A percentile compares a stretch with the other conserved stretches of the same genome.
phyloP scores from a whole-genome alignment of 2,329 filamentous ascomycete species.

The Epichloe elymi region DNA sequence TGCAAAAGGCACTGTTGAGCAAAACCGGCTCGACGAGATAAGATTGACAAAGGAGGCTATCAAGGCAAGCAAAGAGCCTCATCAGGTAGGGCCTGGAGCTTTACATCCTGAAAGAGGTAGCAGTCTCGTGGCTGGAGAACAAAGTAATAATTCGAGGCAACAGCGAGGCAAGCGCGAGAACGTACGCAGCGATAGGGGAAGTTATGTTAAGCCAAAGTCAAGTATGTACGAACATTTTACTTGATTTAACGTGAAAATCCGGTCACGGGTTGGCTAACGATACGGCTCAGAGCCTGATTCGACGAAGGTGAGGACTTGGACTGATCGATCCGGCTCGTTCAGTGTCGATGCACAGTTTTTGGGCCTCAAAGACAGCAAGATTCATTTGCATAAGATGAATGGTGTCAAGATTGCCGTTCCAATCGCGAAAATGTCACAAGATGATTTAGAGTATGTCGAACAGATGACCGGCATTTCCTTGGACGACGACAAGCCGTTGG shows the following conservation, averaged over 20 bases:
- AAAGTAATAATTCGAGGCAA: conserved; percentile 53
- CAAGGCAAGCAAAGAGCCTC: conserved; percentile 43
- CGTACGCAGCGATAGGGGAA: conserved; percentile 42
- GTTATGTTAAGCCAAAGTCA: conserved; percentile 47
- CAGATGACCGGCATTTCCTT: conserved; percentile 73
- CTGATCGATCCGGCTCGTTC: conserved; percentile 87
- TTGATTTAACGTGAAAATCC: background rate
- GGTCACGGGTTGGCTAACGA: background rate
- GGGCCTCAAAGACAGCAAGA: conserved; percentile 86
- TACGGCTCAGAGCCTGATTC: conserved; percentile 60
- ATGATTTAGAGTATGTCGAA: conserved; percentile 93
- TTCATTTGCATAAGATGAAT: conserved; percentile 95
- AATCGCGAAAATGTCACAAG: conserved; percentile 85
- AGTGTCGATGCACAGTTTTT: conserved; percentile 96
- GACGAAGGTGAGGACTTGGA: conserved; percentile 80
- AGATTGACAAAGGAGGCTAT: conserved; percentile 70
- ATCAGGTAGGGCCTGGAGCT: conserved; percentile 63
- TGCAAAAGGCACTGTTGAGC: conserved; percentile 55
- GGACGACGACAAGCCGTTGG: conserved; percentile 87
- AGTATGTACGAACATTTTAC: conserved; percentile 40
- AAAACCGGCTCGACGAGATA: conserved; percentile 68
- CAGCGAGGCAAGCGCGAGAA: conserved; percentile 62
- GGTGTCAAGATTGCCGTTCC: conserved; percentile 97
- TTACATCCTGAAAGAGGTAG: conserved; percentile 65
- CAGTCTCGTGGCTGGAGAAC: conserved; percentile 56